Evolutionary conservation across 2,329 filamentous ascomycete genomes (phyloP), one percentile per base, ranked within the genome.

Genomic region (Magnaporthiopsis poae): DNA sequence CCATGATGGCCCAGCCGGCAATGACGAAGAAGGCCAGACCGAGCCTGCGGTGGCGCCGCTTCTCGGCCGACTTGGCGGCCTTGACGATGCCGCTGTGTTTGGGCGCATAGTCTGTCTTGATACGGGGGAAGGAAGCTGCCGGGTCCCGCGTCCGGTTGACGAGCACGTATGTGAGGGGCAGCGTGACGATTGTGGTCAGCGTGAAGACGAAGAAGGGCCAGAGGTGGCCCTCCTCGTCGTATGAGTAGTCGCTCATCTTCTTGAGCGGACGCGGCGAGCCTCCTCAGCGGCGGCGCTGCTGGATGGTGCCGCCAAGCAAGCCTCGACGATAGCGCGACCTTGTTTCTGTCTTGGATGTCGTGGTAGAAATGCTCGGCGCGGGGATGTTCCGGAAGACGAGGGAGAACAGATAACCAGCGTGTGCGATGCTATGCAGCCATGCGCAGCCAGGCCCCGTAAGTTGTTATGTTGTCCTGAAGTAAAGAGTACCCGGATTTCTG

Each of bases 201-300:
- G 93, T 97, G 76, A 97, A 88, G 80, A 98, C 89, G 83, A 99
- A 99, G 86, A 96, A 96, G 72, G 96, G 95, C 84, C 97, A 99
- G 83, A 97, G 97, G 86, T 97, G 91, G 73, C 92, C 93, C 86
- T 95, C 88, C 76, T 96, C 91, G 85, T 99, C 95, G 82, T 99
- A 99, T 74, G 91, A 96, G 84, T 99, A 99, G 79, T 98, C 94
- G 74, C 89, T 93, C 88, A 95, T 95, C 77, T 82, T 88, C 80
- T 61, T 52, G 56, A 21, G 25, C n/a, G 56, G 62, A 39, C 46
- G 61, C 62, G 36, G n/a, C 21, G 67, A 64, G 46, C 46, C 18
- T 56, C 46, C 46, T 56, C 46, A 56, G 46, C 46, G 46, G 46
- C 46, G 46, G 46, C 21, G 46, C 46, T 46, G 39, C 39, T 18